Conservation (phyloP, 805 yeast genomes). For the Candida pseudoglaebosa region DNA sequence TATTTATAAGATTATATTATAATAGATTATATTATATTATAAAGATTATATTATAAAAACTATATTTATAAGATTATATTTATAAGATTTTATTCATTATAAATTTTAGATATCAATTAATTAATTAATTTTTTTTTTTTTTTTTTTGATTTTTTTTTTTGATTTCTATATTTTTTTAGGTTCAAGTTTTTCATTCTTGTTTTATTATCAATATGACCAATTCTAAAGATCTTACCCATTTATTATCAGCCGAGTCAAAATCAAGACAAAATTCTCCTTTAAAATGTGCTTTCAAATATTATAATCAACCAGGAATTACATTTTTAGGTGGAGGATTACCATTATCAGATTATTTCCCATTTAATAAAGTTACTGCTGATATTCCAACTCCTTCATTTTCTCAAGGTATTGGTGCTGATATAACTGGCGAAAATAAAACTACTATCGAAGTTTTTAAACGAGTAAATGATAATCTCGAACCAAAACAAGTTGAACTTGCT, state of each 20-base stretch:
- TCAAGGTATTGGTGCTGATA: slow-evolving; percentile 70
- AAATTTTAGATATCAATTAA: no score
- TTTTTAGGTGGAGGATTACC: slow-evolving; percentile 97
- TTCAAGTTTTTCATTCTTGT: no score
- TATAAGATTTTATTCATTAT: no score
- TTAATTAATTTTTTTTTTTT: no score
- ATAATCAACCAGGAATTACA: slow-evolving; percentile 66
- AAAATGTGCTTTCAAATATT: slow-evolving; percentile 80
- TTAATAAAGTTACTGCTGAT: slow-evolving; percentile 66
- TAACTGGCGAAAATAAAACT: slow-evolving; percentile 39
- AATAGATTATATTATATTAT: no score
- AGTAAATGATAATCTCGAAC: slow-evolving; percentile 15
- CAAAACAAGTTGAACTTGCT: slow-evolving; percentile 63
- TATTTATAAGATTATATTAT: no score
- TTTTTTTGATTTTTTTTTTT: background rate
- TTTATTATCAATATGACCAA: no score
- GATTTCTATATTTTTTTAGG: slow-evolving; percentile 1
- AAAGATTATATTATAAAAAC: no score
- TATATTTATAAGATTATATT: no score
- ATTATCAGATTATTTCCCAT: slow-evolving; percentile 85
- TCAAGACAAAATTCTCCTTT: slow-evolving; percentile 75
- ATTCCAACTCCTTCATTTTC: slow-evolving; percentile 79
- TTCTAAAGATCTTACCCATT: slow-evolving; percentile 71
- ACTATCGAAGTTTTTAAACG: slow-evolving; percentile 37
- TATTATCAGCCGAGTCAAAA: slow-evolving; percentile 73